These are phyloP conservation scores for Pleomassaria siparia DNA, from an alignment of 2,329 filamentous ascomycete genomes.

Conservation along the genomic window DNA sequence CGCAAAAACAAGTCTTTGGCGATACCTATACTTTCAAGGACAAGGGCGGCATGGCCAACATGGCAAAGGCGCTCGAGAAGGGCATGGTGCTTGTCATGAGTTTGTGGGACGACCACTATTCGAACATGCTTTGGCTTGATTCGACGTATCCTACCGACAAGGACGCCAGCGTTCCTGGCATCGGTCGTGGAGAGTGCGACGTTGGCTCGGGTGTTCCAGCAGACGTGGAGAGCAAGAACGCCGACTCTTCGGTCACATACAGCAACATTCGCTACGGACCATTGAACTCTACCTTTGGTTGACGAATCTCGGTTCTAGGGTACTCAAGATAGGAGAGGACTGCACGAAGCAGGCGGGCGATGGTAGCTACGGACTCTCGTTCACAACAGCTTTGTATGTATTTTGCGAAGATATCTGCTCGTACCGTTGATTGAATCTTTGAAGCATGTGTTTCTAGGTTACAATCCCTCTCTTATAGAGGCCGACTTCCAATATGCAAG, in stretches of 20 bases:
- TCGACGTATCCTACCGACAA: slow-evolving; percentile 55
- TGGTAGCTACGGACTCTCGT: too few relatives aligned
- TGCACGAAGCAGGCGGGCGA: too few relatives aligned
- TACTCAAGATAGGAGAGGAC: too few relatives aligned
- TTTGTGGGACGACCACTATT: slow-evolving; percentile 62
- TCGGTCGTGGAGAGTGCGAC: slow-evolving; percentile 15
- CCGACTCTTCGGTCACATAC: slow-evolving; percentile 16
- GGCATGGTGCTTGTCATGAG: slow-evolving; percentile 65
- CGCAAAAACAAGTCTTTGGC: slow-evolving; percentile 55
- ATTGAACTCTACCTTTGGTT: slow-evolving; percentile 18
- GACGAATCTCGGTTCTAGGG: too few relatives aligned
- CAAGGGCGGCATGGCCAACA: slow-evolving; percentile 45
- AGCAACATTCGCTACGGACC: slow-evolving; percentile 21
- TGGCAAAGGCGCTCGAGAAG: slow-evolving; percentile 18
- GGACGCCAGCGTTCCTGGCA: slow-evolving; percentile 9
- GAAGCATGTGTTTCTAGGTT: too few relatives aligned
- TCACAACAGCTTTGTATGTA: too few relatives aligned
- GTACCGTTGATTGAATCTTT: too few relatives aligned
- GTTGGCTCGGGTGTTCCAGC: slow-evolving; percentile 15
- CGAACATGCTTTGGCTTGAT: slow-evolving; percentile 73
- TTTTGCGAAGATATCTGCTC: too few relatives aligned
- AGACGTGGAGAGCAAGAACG: slow-evolving; percentile 15
- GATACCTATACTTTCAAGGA: slow-evolving; percentile 55
- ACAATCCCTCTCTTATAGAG: too few relatives aligned
- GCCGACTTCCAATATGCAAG: too few relatives aligned